Evolutionary conservation across 2,329 filamentous ascomycete species (phyloP).

Genomic region (Microdochium paspali): DNA sequence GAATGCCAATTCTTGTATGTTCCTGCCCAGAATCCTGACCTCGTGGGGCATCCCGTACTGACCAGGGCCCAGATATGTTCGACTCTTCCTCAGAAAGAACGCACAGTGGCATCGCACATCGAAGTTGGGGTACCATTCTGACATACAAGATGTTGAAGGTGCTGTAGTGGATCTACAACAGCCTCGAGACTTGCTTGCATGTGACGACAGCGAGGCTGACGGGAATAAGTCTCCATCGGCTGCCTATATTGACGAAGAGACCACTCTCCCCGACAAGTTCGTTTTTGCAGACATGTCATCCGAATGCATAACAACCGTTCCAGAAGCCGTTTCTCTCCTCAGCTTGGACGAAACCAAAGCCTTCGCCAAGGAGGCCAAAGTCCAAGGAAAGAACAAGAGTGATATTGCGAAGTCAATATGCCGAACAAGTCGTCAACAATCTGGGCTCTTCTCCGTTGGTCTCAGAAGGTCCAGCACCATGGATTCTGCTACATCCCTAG

Average conservation of each 20-base stretch:
- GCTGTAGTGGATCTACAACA: slow-evolving; percentile 59
- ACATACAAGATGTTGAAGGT: slow-evolving; percentile 64
- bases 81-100: slow-evolving; percentile 86
- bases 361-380: slow-evolving; percentile 77
- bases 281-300: slow-evolving; percentile 74
- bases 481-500: slow-evolving; percentile 39
- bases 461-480: slow-evolving; percentile 55
- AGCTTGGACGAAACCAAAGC: slow-evolving; percentile 80
- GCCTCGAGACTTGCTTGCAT: slow-evolving; percentile 41
- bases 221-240: slow-evolving; percentile 9
- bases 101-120: slow-evolving; percentile 81
- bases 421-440: slow-evolving; percentile 65
- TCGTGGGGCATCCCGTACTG: slow-evolving; percentile 1
- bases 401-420: slow-evolving; percentile 68
- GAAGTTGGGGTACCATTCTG: slow-evolving; percentile 69
- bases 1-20: slow-evolving; percentile 83
- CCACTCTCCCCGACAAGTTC: slow-evolving; percentile 47
- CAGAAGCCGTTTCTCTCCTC: slow-evolving; percentile 75
- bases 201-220: slow-evolving; percentile 6
- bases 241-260: slow-evolving; percentile 27
- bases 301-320: slow-evolving; percentile 62
- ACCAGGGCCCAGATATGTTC: slow-evolving; percentile 59
- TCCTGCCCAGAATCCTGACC: slow-evolving; percentile 4
- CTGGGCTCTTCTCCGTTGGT: slow-evolving; percentile 61
- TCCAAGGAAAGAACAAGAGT: slow-evolving; percentile 79